These are phyloP conservation scores for Kalmanozyma brasiliensis DNA, from an alignment of 1,284 basidiomycete genomes.

Conservation along the genomic window DNA sequence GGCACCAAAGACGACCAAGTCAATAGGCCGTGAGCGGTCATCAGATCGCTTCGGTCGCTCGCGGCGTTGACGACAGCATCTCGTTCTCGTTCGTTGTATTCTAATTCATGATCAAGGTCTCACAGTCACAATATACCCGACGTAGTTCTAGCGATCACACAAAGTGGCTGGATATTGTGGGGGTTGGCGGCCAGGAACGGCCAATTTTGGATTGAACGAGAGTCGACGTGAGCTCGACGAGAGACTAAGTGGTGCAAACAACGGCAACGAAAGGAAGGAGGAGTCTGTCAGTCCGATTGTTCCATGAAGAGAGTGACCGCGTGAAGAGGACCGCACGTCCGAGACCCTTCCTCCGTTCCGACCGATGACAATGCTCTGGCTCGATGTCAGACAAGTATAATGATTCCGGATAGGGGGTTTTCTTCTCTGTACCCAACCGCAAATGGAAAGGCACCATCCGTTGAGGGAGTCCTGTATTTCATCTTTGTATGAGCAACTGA, in stretches of 20 bases:
- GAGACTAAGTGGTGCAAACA: constrained; percentile 14
- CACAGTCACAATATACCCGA: neutral
- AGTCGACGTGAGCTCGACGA: constrained; percentile 24
- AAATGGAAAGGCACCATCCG: constrained; percentile 45
- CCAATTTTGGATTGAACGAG: constrained; percentile 29
- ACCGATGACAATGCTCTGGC: constrained; percentile 28
- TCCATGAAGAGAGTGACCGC: too few species aligned
- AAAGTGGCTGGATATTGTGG: neutral
- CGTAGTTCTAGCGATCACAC: neutral
- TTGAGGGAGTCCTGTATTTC: constrained; percentile 63
- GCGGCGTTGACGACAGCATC: constrained; percentile 7
- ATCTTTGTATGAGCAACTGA: constrained; percentile 49
- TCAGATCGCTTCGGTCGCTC: constrained; percentile 16
- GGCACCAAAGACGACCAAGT: constrained; percentile 20
- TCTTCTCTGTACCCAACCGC: constrained; percentile 49
- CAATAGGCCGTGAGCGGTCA: constrained; percentile 15
- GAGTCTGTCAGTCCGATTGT: constrained; percentile 29
- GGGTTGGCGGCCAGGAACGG: constrained; percentile 15
- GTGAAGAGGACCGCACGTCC: too few species aligned
- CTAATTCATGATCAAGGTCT: too few species aligned
- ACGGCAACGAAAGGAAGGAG: neutral
- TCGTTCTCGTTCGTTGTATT: neutral
- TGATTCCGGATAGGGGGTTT: constrained; percentile 60
- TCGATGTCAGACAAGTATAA: constrained; percentile 55
- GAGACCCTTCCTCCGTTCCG: neutral